Base-by-base conservation (phyloP, 768 basidiomycete genomes). In the Leccinum obscurum region DNA sequence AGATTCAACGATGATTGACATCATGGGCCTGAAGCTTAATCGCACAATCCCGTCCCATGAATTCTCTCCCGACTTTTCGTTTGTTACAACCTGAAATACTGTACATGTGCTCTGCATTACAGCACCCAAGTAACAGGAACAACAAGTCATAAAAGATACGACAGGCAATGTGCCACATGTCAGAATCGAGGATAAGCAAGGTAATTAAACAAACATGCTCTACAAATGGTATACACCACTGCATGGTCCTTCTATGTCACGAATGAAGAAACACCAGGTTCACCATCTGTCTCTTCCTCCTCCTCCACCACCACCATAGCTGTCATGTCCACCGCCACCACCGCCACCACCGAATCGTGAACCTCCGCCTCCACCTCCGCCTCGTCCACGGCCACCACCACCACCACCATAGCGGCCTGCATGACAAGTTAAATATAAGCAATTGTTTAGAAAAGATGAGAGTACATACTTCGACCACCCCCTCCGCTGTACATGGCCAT, bases 401-500 rank as follows among this genome's bases (percentile, higher is more conserved):
- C 67, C 67, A 34, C 69, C 70, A 30, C 82, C 75, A 68, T 85
- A 91, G 28, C 90, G 88, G 64, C 81, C 89, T 92, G 60, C 0
- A 63, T 13, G 46, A 46, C 3, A 2, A n/a, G 2, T 55, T 63
- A 15, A 63, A 32, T 35, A 48, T 6, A 9, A 30, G 26, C 5
- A 14, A 49, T 22, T 1, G 11, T 24, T n/a, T 7, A 1, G 15
- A 54, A 30, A 20, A 20, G 6, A 56, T 4, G 46, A 57, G 3
- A 46, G 2, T 11, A 77, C 85, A 52, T 64, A 89, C 88, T 83
- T 74, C 90, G 81, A 61, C 88, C 85, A 55, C 86, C 89, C 24
- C 93, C 89, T 48, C 91, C 89, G 53, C 92, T 86, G 73, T 86
- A 95, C 80, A 87, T 87, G 1, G 83, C 83, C 95, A 97, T 96